Conservation (phyloP, 2,329 filamentous ascomycete genomes). For the Davidsoniella eucalypti region DNA sequence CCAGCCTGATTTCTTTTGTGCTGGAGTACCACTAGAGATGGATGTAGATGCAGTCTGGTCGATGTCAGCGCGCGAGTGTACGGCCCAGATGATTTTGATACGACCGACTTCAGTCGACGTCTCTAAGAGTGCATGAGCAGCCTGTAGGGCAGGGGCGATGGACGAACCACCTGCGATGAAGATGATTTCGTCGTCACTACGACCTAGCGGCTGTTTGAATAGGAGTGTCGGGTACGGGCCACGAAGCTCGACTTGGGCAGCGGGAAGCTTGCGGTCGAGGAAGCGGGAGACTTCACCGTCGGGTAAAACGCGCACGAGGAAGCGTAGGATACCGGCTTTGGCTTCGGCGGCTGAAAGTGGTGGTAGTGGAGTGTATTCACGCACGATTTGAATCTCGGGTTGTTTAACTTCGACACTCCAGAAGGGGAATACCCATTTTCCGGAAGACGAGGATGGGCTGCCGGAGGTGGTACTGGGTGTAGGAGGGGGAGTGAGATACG, state of each 20-base stretch:
- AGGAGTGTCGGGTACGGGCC: constrained; percentile 61
- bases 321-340: constrained; percentile 36
- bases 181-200: constrained; percentile 33
- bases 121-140: constrained; percentile 45
- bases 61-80: constrained; percentile 42
- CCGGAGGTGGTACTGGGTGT: constrained; percentile 17
- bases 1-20: constrained; percentile 1
- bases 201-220: constrained; percentile 21
- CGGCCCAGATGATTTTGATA: constrained; percentile 69
- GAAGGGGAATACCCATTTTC: constrained; percentile 35
- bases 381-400: constrained; percentile 78
- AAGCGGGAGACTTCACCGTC: constrained; percentile 79
- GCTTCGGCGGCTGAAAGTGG: constrained; percentile 21
- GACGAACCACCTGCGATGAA: constrained; percentile 90
- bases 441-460: constrained; percentile 12
- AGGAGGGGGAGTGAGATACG: constrained; percentile 12
- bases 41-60: constrained; percentile 16
- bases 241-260: constrained; percentile 54
- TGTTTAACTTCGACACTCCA: constrained; percentile 93
- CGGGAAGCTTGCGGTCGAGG: constrained; percentile 45
- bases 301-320: constrained; percentile 63
- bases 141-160: constrained; percentile 76
- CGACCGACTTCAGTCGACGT: constrained; percentile 13
- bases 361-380: constrained; percentile 81
- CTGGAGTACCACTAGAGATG: not conserved